Evolutionary conservation across 495 filamentous ascomycete genomes (phyloP), one percentile per base, ranked within the genome.

Genomic region (Penicillium waksmanii): DNA sequence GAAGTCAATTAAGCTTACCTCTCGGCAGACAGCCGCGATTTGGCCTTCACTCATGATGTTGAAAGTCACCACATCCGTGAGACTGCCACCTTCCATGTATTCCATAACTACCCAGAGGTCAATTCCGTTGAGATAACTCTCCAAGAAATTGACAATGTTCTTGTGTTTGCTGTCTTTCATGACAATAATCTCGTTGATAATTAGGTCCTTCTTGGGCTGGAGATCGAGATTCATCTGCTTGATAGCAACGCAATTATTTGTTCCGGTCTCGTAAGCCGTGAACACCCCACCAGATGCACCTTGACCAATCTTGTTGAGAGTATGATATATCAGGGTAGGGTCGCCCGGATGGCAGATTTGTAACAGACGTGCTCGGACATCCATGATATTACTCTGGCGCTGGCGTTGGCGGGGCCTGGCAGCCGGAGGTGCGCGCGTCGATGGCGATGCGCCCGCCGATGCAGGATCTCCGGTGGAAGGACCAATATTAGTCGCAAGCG

Each of bases 51-150:
- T 90, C 95, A 98, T 98, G 58, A 97, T 95, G 73, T 98, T 98
- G 75, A 95, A 98, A 11, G 94, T 98, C 38, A 98, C 95, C 25
- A 98, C 95, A 75, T 98, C 95, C 2, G 95, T 98, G 72, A 98
- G 76, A 77, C 92, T 96, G 35, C 95, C 95, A 48, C 95, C 95
- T 70, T 98, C 95, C 95, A 98, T 98, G 64, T 92, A 98, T 72
- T 98, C 95, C 95, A 98, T 98, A 27, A 98, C 92, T 12, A 98
- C 95, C 95, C 95, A 98, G 42, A 98, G 75, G 70, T 98, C 95
- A 18, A 94, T 86, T 4, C 84, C 82, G 38, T 93, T 88, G 19
- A 98, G 80, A 72, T 90, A 98, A 71, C 93, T 96, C 78, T 97
- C 95, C 77, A 97, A 90, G 75, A 97, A 98, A 71, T 98, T 98